Percentiles rank a stretch among this genome's conserved stretches.
Evolutionary conservation across 1,284 basidiomycete species (phyloP).

Genomic region (Ustilago cynodontis): DNA sequence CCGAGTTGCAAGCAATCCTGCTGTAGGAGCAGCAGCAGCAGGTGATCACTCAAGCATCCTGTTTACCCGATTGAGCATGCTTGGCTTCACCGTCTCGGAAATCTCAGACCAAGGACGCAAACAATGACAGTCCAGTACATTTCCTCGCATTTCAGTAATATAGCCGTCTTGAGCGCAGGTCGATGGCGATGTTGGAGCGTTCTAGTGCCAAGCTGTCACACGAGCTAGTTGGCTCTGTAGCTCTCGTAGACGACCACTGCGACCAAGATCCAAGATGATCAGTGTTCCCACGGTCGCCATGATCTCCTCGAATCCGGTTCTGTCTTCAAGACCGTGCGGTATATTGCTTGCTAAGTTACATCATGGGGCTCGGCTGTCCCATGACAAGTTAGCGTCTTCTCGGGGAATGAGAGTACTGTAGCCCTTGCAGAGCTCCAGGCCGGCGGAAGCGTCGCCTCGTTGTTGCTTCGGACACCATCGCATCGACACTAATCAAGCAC

Average conservation of each 20-base stretch:
- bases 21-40: too few species aligned
- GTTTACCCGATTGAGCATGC: too few species aligned
- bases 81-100: too few species aligned
- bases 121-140: neutral
- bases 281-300: neutral
- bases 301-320: neutral
- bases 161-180: neutral
- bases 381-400: too few species aligned
- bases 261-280: neutral
- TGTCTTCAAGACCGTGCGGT: too few species aligned
- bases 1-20: conserved; percentile 5
- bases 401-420: neutral
- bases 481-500: neutral
- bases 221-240: neutral
- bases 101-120: neutral
- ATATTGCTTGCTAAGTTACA: too few species aligned
- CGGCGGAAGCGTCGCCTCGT: conserved; percentile 1
- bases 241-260: too few species aligned
- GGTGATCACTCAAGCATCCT: conserved; percentile 6
- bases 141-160: neutral
- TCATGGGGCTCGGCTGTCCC: too few species aligned
- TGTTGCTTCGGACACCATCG: neutral
- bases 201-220: neutral
- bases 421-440: conserved; percentile 8
- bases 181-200: neutral